Evolutionary conservation across 192 early-diverging fungal genomes (phyloP).

Genomic region (Backusella liffmaniae): DNA sequence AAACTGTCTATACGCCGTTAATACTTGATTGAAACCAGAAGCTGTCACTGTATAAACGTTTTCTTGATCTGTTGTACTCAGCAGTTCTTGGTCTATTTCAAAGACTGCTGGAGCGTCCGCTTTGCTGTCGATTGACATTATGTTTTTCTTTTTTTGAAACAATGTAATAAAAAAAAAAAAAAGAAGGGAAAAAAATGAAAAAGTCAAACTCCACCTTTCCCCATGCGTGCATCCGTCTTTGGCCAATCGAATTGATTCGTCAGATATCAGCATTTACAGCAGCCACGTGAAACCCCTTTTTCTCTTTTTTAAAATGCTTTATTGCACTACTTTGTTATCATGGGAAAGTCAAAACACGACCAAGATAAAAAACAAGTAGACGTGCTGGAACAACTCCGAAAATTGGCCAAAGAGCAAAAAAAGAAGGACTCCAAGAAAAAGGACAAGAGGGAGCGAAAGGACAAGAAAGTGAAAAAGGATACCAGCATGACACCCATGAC

Average conservation of each 20-base stretch:
- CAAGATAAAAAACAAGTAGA: neutral
- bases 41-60: slow-evolving; percentile 40
- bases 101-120: neutral
- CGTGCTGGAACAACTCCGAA: slow-evolving; percentile 8
- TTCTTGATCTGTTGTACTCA: neutral
- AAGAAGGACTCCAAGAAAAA: slow-evolving; percentile 15
- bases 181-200: neutral
- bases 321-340: neutral
- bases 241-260: neutral
- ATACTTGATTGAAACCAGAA: slow-evolving; percentile 38
- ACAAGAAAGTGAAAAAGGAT: neutral
- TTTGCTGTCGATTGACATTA: neutral
- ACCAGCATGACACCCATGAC: slow-evolving; percentile 42
- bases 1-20: slow-evolving; percentile 41
- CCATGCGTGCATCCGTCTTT: neutral
- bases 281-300: neutral
- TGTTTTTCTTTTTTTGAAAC: neutral
- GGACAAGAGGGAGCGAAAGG: slow-evolving; percentile 4
- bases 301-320: neutral
- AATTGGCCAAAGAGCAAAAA: slow-evolving; percentile 24
- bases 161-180: slow-evolving; percentile 5
- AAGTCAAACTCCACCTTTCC: neutral
- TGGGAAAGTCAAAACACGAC: neutral
- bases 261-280: neutral
- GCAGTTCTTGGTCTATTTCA: neutral